A percentile compares a stretch with the other conserved stretches of the same genome.
Evolutionary conservation across 2,329 filamentous ascomycete genomes (phyloP).

Genomic region (Microdochium bolleyi): DNA sequence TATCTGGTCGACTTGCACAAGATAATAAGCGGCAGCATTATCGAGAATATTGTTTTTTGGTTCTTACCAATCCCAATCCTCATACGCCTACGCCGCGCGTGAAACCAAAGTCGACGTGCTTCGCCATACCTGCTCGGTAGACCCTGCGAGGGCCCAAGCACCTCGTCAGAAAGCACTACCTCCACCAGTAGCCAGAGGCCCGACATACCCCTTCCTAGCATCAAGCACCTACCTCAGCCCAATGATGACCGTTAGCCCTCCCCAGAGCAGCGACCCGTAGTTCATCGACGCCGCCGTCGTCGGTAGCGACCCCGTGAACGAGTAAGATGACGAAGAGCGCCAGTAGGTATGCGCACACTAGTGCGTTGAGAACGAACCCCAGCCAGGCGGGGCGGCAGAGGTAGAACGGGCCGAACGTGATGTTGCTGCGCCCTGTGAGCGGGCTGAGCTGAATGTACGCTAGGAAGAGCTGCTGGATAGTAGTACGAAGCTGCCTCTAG

Average conservation of each 20-base stretch:
- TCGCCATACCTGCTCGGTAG: too few species aligned
- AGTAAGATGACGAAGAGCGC: constrained; percentile 57
- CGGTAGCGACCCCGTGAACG: constrained; percentile 44
- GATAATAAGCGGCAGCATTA: too few species aligned
- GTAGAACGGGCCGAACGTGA: constrained; percentile 50
- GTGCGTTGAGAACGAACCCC: constrained; percentile 41
- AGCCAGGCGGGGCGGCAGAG: constrained; percentile 31
- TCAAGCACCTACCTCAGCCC: constrained; percentile 30
- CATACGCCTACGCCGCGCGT: too few species aligned
- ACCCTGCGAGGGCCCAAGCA: background rate
- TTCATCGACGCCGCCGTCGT: constrained; percentile 42
- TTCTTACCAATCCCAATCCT: too few species aligned
- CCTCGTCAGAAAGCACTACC: constrained; percentile 6
- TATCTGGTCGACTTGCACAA: too few species aligned
- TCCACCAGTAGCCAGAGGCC: constrained; percentile 3
- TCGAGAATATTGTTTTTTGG: too few species aligned
- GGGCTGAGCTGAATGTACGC: constrained; percentile 54
- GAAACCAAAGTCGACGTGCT: too few species aligned
- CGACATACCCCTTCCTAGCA: constrained; percentile 1
- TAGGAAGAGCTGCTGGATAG: constrained; percentile 39
- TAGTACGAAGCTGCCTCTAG: constrained; percentile 40
- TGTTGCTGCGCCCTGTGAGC: constrained; percentile 30
- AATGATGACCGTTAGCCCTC: constrained; percentile 29
- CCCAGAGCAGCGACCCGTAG: constrained; percentile 36
- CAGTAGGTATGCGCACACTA: constrained; percentile 49